These are phyloP conservation scores for Xylariaceae sp. DNA, from an alignment of 2,329 filamentous ascomycete genomes.

Conservation along the genomic window DNA sequence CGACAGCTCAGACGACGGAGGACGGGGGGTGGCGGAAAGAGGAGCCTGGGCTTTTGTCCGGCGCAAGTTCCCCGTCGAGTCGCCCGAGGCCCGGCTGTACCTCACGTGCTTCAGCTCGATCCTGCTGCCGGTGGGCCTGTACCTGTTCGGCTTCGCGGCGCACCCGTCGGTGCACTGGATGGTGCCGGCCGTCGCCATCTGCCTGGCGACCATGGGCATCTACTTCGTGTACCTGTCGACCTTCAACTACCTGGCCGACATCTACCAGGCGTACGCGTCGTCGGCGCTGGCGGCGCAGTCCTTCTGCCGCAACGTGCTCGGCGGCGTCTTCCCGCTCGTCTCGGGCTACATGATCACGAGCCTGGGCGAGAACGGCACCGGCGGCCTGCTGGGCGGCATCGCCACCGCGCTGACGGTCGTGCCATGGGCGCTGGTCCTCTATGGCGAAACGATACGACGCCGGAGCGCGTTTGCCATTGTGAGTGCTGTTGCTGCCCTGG, in stretches of 20 bases:
- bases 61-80: conserved; percentile 38
- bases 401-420: conserved; percentile 62
- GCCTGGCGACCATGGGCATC: conserved; percentile 75
- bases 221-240: conserved; percentile 80
- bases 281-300: conserved; percentile 81
- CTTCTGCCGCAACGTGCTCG: conserved; percentile 78
- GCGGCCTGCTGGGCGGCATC: conserved; percentile 68
- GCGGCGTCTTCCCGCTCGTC: conserved; percentile 72
- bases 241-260: conserved; percentile 89
- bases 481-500: too few species aligned
- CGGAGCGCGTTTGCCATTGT: conserved; percentile 69
- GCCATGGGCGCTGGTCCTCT: conserved; percentile 81
- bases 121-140: conserved; percentile 71
- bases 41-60: conserved; percentile 38
- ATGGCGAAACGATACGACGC: conserved; percentile 65
- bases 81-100: conserved; percentile 74
- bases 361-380: conserved; percentile 63
- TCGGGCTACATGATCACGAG: conserved; percentile 65
- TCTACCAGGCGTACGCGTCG: conserved; percentile 76
- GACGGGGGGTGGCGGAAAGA: too few species aligned
- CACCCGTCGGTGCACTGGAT: conserved; percentile 61
- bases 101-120: conserved; percentile 71
- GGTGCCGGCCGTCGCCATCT: conserved; percentile 60
- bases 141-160: conserved; percentile 71
- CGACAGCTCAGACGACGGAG: conserved; percentile 14